phyloP scores from a whole-genome alignment of 208 protist genomes.

The Strigomonas galati region DNA sequence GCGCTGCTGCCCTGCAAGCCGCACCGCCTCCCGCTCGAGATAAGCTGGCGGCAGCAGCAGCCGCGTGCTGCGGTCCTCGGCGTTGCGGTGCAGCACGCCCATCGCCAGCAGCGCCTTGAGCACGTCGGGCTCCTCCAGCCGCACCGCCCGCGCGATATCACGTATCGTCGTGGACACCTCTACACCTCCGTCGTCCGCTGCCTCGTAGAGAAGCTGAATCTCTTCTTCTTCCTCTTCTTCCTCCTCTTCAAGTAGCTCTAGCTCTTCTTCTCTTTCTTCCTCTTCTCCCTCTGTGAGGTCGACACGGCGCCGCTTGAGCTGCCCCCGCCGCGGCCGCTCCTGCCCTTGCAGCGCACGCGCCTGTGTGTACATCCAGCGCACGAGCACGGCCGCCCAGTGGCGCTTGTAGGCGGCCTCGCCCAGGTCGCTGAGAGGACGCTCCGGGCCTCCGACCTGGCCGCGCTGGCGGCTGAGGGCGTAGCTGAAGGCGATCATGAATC shows the following conservation, averaged over 20 bases:
- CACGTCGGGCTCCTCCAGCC: conserved; percentile 79
- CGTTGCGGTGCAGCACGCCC: conserved; percentile 76
- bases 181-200: not conserved
- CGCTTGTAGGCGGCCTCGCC: conserved; percentile 90
- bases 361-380: conserved; percentile 56
- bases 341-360: conserved; percentile 18
- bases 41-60: conserved; percentile 62
- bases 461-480: conserved; percentile 98
- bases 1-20: conserved; percentile 21
- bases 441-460: conserved; percentile 94
- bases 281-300: not conserved
- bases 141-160: conserved; percentile 54
- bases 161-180: conserved; percentile 24
- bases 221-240: not conserved
- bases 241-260: too few relatives aligned
- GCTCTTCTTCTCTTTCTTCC: too few relatives aligned
- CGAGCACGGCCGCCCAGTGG: conserved; percentile 82
- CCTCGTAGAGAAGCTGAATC: not conserved
- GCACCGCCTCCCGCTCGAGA: conserved; percentile 36
- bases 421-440: conserved; percentile 98
- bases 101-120: conserved; percentile 61
- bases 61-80: conserved; percentile 53
- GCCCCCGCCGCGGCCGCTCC: not conserved
- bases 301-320: not conserved
- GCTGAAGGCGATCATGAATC: conserved; percentile 97